These are phyloP conservation scores for Theileria equi DNA, from an alignment of 169 alveolate genomes.

Conservation along the genomic window DNA sequence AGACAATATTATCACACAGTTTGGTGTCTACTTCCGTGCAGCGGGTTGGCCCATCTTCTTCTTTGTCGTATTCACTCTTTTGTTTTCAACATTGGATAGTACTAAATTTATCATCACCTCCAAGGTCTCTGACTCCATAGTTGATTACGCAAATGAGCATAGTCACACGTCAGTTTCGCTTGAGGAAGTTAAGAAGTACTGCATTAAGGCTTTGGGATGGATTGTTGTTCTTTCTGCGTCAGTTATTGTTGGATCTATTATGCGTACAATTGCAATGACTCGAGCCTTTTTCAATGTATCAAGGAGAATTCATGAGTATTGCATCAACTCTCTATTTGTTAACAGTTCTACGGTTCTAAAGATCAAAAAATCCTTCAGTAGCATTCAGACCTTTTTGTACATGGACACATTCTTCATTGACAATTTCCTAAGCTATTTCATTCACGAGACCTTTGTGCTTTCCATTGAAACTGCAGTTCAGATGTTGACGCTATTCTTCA, in stretches of 20 bases:
- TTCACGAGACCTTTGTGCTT: slow-evolving; percentile 19
- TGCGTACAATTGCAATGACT: too few species aligned
- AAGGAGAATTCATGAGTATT: slow-evolving; percentile 15
- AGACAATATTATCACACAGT: too few species aligned
- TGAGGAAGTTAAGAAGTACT: not conserved
- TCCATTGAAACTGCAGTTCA: slow-evolving; percentile 17
- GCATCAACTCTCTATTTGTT: slow-evolving; percentile 13
- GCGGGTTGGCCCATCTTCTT: too few species aligned
- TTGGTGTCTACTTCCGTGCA: too few species aligned
- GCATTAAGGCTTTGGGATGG: not conserved
- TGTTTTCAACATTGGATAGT: too few species aligned
- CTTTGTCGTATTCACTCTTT: too few species aligned
- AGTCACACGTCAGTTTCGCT: not conserved
- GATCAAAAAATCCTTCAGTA: slow-evolving; percentile 15
- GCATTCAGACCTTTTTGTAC: slow-evolving; percentile 13
- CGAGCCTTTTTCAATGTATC: too few species aligned
- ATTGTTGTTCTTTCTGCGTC: not conserved
- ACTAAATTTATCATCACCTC: slow-evolving; percentile 9
- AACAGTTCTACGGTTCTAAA: slow-evolving; percentile 14
- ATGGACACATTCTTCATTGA: not conserved
- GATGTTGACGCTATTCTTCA: slow-evolving; percentile 41
- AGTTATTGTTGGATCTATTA: too few species aligned
- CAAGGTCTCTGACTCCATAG: not conserved
- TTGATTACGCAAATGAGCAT: not conserved
- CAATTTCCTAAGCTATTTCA: not conserved